Base-by-base conservation (phyloP, 257 asterid species). In the Scutellaria barbata region DNA sequence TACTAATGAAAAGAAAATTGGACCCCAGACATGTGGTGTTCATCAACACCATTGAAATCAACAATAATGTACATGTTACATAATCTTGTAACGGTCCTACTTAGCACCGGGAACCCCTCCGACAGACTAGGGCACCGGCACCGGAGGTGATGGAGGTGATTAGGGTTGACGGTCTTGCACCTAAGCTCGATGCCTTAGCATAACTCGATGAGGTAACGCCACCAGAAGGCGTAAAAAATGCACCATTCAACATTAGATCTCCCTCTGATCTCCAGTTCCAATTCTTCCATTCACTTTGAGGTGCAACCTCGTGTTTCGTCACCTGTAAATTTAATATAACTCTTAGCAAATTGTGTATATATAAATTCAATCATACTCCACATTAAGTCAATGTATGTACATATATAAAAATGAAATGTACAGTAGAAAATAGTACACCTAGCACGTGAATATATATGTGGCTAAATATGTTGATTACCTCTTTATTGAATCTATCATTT, bases 251-350 rank as follows among this genome's bases (percentile, higher is more conserved):
- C 94, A 87, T 83, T 40, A 85, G 80, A 77, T 87, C 94, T 1
- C 90, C 90, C 33, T 80, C 83, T 0, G 87, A 77, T 69, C 94
- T 85, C 94, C 94, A 85, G 52, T 85, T 81, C 94, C 94, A 87
- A 1, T 70, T 72, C 73, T 83, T 85, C 94, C 90, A 87, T 50
- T 80, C 81, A 16, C 78, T 81, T 64, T 78, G 82, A 0, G 94
- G 84, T 17, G 94, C 79, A 47, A 78, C 86, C 69, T 85, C 94
- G 22, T 85, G 80, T 53, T 87, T 87, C 0, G 94, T 87, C 54
- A 87, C 93, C 93, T 87, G 33, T 41, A 53, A 18, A 17, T 62
- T 41, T 17, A 17, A 3, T 30, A 30, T 3, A 30, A 30, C 3
- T 30, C 35, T 30, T 30, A 30, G 35, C 4, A 30, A 30, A 30